Evolutionary conservation across 495 filamentous ascomycete species (phyloP).

Genomic region (Parathielavia hyrcaniae): DNA sequence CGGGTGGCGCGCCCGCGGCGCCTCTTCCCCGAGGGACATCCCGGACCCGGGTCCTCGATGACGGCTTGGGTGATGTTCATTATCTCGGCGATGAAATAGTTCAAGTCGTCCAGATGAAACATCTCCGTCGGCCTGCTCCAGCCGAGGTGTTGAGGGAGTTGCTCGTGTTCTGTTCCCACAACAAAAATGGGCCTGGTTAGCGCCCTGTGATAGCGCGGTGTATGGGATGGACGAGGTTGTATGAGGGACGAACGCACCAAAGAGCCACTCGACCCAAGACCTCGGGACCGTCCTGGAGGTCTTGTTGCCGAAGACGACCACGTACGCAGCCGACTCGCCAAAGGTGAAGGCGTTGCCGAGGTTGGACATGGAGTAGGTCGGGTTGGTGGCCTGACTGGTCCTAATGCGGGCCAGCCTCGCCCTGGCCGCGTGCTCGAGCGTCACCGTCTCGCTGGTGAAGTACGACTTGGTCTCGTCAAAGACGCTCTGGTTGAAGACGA

Average conservation of each 20-base stretch:
- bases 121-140: slow-evolving; percentile 19
- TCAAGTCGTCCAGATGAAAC: slow-evolving; percentile 10
- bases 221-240: neutral
- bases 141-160: slow-evolving; percentile 43
- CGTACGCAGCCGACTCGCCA: slow-evolving; percentile 44
- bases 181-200: neutral
- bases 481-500: slow-evolving; percentile 43
- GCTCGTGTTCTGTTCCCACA: slow-evolving; percentile 32
- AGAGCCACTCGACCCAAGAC: slow-evolving; percentile 41
- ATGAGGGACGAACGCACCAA: slow-evolving; percentile 32
- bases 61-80: neutral
- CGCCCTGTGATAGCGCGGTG: no score
- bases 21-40: no score
- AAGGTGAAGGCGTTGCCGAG: slow-evolving; percentile 37
- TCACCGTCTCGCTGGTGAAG: slow-evolving; percentile 38
- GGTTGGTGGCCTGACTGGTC: slow-evolving; percentile 44
- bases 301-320: slow-evolving; percentile 42
- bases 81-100: neutral
- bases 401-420: slow-evolving; percentile 40
- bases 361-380: slow-evolving; percentile 33
- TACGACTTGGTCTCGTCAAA: slow-evolving; percentile 42
- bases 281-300: slow-evolving; percentile 33
- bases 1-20: no score
- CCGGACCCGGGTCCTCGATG: no score
- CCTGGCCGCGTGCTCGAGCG: slow-evolving; percentile 39